Base-by-base conservation (phyloP, 1,284 basidiomycete genomes). In the Ganoderma lingzhi region DNA sequence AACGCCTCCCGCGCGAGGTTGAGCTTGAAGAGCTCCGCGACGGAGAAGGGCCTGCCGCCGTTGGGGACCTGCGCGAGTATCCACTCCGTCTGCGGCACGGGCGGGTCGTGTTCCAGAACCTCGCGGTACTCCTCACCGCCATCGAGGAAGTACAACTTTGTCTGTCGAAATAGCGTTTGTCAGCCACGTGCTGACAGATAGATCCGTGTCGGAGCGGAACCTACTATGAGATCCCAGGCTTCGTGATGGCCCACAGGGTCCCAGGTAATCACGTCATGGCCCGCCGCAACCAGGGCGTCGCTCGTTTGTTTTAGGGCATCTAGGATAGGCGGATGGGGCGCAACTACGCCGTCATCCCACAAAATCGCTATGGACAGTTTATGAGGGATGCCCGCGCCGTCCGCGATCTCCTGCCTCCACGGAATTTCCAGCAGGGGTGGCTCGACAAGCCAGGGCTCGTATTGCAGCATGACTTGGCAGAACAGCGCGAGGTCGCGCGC, bases 251-350 rank as follows among this genome's bases (percentile, higher is more conserved):
- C 81, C 58, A 84, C 68, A 35, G 86, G 84, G n/a, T 80, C 69
- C 86, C 86, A 87, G 65, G 80, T 73, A 30, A 87, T 81, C 12
- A 87, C 83, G 63, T 87, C 83, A 76, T 91, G 89, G 4, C 89
- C 89, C 2, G 85, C 85, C 12, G 79, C 81, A 64, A 82, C 73
- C 48, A 91, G 77, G 12, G 82, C 84, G 15, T 79, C 76, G 72
- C 82, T 84, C 63, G 82, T 82, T 66, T 75, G 79, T 70, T 81
- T 76, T 71, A 90, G 68, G 14, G 86, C 88, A 45, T 83, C 79
- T 4, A 76, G 73, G 65, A 89, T 83, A 0, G 89, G 88, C 37
- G 89, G 87, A 66, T 87, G 85, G 12, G 89, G 88, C 39, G 78
- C 78, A 23, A 87, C 86, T 35, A 87, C 82, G 6, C 86, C 87